Conservation (phyloP, 176 grass and related monocot species). For the Bonia amplexicaulis region DNA sequence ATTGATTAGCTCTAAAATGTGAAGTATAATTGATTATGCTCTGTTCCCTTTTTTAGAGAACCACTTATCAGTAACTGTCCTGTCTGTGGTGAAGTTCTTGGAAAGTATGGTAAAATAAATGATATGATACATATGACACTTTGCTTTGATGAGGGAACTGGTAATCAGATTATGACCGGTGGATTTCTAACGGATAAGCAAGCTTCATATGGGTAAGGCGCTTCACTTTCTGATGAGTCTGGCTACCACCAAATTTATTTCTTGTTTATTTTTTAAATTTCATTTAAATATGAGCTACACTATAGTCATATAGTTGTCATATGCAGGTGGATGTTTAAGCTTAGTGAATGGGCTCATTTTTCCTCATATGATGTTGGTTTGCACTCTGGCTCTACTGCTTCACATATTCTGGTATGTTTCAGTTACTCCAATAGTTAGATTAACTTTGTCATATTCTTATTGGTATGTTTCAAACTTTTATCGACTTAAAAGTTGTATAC, state of each 20-base stretch:
- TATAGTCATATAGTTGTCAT: conserved; percentile 25
- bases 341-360: conserved; percentile 90
- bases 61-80: conserved; percentile 89
- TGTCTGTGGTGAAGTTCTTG: conserved; percentile 93
- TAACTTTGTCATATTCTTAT: conserved; percentile 21
- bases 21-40: not conserved
- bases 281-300: not conserved
- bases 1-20: not conserved
- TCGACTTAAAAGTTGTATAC: not conserved
- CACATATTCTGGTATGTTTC: conserved; percentile 83
- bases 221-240: conserved; percentile 13
- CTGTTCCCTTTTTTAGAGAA: conserved; percentile 61
- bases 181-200: conserved; percentile 96
- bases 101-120: conserved; percentile 85
- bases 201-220: conserved; percentile 83
- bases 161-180: conserved; percentile 93
- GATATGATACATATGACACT: conserved; percentile 98
- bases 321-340: conserved; percentile 94
- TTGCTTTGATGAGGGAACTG: conserved; percentile 98
- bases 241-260: not conserved
- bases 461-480: not conserved
- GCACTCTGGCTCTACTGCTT: conserved; percentile 70
- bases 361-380: conserved; percentile 94
- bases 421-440: conserved; percentile 3
- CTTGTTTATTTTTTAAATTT: conserved; percentile 13